phyloP scores from a whole-genome alignment of 345 rosid species.

The Pistacia atlantica region DNA sequence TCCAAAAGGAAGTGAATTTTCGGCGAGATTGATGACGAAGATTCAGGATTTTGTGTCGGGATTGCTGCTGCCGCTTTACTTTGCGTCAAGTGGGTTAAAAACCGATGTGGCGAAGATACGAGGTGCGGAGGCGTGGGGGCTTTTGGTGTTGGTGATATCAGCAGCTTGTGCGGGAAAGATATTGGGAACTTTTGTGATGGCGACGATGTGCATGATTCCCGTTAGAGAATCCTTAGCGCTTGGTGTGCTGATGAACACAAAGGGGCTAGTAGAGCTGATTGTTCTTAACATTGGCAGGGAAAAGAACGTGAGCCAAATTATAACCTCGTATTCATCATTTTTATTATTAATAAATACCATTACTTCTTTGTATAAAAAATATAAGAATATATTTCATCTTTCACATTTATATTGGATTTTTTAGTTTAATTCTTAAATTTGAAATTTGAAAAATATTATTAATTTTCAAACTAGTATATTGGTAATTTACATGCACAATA shows the following conservation, averaged over 20 bases:
- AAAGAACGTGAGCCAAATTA: constrained; percentile 21
- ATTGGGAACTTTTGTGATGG: constrained; percentile 46
- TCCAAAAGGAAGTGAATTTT: constrained; percentile 49
- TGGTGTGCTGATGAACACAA: constrained; percentile 67
- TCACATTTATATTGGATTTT: too few relatives aligned
- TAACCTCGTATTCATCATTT: too few relatives aligned
- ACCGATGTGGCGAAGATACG: constrained; percentile 53
- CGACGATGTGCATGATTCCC: constrained; percentile 47
- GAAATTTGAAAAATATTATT: too few relatives aligned
- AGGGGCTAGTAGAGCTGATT: constrained; percentile 53
- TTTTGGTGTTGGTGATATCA: constrained; percentile 44
- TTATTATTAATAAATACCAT: too few relatives aligned
- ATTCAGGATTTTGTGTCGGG: constrained; percentile 60
- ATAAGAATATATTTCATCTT: too few relatives aligned
- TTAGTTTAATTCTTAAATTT: too few relatives aligned
- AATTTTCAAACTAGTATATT: too few relatives aligned
- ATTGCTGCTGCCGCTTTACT: constrained; percentile 54
- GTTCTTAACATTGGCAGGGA: constrained; percentile 69
- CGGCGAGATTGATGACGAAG: constrained; percentile 38
- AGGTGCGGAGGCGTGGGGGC: constrained; percentile 49
- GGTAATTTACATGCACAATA: too few relatives aligned
- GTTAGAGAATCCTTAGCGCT: constrained; percentile 53
- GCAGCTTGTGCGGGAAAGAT: constrained; percentile 60
- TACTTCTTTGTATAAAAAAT: too few relatives aligned
- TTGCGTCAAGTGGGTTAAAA: constrained; percentile 64